phyloP scores from a whole-genome alignment of 1,284 basidiomycete species.

The Taiwanofungus camphoratus region DNA sequence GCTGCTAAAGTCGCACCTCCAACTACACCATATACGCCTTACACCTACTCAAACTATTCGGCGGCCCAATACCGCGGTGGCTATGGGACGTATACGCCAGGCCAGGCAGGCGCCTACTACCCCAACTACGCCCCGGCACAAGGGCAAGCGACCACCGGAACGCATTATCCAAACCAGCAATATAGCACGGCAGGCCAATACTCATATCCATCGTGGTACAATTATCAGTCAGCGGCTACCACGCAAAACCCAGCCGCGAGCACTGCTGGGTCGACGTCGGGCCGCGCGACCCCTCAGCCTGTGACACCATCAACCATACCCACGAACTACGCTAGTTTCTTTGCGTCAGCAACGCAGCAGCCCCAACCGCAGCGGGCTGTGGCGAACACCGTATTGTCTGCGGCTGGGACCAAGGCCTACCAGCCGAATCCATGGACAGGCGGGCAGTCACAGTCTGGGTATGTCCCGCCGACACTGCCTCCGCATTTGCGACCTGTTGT shows the following conservation, averaged over 20 bases:
- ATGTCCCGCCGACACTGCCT: conserved; percentile 35
- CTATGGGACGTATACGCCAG: conserved; percentile 27
- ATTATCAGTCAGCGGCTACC: conserved; percentile 22
- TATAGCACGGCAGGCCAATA: conserved; percentile 28
- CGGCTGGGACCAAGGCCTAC: conserved; percentile 24
- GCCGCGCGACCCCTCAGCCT: conserved; percentile 47
- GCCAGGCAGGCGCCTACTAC: conserved; percentile 24
- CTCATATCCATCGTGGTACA: conserved; percentile 30
- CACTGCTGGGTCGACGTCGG: conserved; percentile 27
- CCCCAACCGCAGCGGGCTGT: conserved; percentile 38
- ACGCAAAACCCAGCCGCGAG: conserved; percentile 17
- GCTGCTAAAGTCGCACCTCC: conserved; percentile 13
- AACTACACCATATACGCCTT: conserved; percentile 19
- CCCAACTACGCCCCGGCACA: conserved; percentile 14
- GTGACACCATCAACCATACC: conserved; percentile 22
- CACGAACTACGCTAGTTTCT: conserved; percentile 35
- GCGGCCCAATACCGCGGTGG: conserved; percentile 23
- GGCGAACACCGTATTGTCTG: conserved; percentile 38
- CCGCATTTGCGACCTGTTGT: conserved; percentile 31
- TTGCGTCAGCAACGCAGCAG: conserved; percentile 16
- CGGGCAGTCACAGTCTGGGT: conserved; percentile 21
- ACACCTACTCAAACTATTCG: conserved; percentile 22
- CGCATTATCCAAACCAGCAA: conserved; percentile 25
- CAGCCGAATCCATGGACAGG: conserved; percentile 22
- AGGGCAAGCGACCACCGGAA: conserved; percentile 9